Base-by-base conservation (phyloP, 2,329 filamentous ascomycete genomes). In the Mycosphaerella sp. region DNA sequence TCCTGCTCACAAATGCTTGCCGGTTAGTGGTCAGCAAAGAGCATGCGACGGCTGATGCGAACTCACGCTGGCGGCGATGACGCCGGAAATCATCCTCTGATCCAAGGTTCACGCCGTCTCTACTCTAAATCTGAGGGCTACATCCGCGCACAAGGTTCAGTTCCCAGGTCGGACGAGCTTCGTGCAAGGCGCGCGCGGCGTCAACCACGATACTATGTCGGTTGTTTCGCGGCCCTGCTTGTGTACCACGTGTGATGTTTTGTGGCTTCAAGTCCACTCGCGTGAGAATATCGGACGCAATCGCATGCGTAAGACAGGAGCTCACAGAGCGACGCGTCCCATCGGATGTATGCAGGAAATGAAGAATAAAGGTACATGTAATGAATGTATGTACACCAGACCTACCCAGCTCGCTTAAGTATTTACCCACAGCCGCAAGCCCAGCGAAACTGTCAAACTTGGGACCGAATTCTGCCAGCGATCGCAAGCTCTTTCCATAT, bases 261-360 rank as follows among this genome's bases (percentile, higher is more conserved):
- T 32, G 44, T 39, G 27, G 42, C 27, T 16, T 28, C 21, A 32
- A 32, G 44, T 34, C 44, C 41, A 41, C 18, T 40, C 41, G 50
- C 50, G 50, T 47, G 44, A 48, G 50, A 53, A 43, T 44, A 32
- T 53, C 50, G 50, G 50, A 41, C 37, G 47, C 45, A n/a, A n/a
- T n/a, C n/a, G n/a, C n/a, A 39, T 47, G 44, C 44, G 28, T 36
- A 36, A 40, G 39, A 47, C 44, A 9, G 6, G 30, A 9, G 14
- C 27, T 41, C 37, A 16, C 36, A 18, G 21, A 47, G 35, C 34
- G 16, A 48, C 45, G 41, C 45, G 36, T 6, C 14, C 8, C 9
- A 35, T 16, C 21, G 36, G 25, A 34, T 25, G 36, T 28, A 21
- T 18, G 36, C 44, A 36, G 21, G 21, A 21, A 21, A 21, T 21